Evolutionary conservation across 106 monocot species (phyloP).

Genomic region (Narthecium ossifragum): DNA sequence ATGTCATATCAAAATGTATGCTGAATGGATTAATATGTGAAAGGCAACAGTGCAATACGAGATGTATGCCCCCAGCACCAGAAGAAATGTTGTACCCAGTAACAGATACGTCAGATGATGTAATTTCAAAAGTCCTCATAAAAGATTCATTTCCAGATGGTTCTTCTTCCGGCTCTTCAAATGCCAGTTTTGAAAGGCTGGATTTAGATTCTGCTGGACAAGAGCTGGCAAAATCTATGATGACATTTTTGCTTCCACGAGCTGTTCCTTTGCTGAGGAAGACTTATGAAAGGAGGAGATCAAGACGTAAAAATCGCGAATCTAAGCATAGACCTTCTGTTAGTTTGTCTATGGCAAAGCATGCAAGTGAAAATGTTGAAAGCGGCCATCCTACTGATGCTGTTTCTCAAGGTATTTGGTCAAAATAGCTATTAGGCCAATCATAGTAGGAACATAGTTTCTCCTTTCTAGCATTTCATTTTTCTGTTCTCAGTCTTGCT

Average conservation of each 20-base stretch:
- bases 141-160: conserved; percentile 44
- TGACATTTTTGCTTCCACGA: conserved; percentile 84
- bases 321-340: conserved; percentile 10
- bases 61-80: conserved; percentile 1
- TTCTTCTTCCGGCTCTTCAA: conserved; percentile 52
- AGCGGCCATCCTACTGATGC: conserved; percentile 1
- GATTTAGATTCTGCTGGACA: conserved; percentile 41
- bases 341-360: neutral
- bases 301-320: conserved; percentile 21
- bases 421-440: neutral
- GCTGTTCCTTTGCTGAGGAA: conserved; percentile 83
- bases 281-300: conserved; percentile 47
- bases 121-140: conserved; percentile 5
- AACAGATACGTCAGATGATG: conserved; percentile 10
- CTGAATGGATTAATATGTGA: too few relatives aligned
- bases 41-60: neutral
- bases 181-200: conserved; percentile 34
- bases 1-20: conserved; percentile 1
- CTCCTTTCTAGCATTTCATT: too few relatives aligned
- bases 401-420: conserved; percentile 20
- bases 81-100: conserved; percentile 7
- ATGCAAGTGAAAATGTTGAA: conserved; percentile 9
- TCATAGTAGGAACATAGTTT: neutral
- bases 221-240: conserved; percentile 80
- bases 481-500: too few relatives aligned